phyloP scores from a whole-genome alignment of 441 rosid genomes.

The Geranium incanum region DNA sequence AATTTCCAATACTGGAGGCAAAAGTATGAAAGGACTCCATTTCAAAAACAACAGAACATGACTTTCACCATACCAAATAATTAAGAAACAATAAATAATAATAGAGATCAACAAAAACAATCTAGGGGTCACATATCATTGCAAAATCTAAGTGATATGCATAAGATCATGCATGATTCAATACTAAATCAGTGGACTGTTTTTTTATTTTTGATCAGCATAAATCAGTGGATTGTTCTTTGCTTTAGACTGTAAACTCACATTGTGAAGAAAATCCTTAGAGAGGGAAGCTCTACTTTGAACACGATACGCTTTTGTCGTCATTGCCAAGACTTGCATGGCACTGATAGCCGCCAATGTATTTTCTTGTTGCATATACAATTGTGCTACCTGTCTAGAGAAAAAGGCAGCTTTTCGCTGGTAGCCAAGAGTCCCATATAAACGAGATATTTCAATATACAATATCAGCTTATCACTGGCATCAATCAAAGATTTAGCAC shows the following conservation, averaged over 20 bases:
- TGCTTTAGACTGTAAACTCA: slow-evolving; percentile 26
- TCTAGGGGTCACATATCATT: no score
- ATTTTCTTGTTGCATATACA: slow-evolving; percentile 88
- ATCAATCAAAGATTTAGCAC: slow-evolving; percentile 93
- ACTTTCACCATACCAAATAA: no score
- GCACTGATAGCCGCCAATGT: slow-evolving; percentile 91
- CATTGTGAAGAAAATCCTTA: slow-evolving; percentile 37
- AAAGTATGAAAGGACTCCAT: no score
- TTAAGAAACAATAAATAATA: no score
- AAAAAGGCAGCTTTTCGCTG: slow-evolving; percentile 95
- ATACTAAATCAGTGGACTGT: neutral
- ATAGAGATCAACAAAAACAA: no score
- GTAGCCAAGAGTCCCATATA: slow-evolving; percentile 84
- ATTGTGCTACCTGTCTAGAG: slow-evolving; percentile 92
- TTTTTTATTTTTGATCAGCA: no score
- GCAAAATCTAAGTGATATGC: neutral
- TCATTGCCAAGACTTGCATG: slow-evolving; percentile 90
- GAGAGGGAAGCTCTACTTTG: slow-evolving; percentile 77
- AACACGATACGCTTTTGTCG: slow-evolving; percentile 84
- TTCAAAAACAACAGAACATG: no score
- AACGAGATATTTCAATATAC: slow-evolving; percentile 83
- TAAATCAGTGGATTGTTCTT: neutral
- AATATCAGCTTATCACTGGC: slow-evolving; percentile 80
- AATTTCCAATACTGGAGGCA: no score
- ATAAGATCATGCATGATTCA: neutral